Evolutionary conservation across 768 basidiomycete species (phyloP), one percentile per base, ranked within the genome.

Genomic region (Naganishia vishniacii): DNA sequence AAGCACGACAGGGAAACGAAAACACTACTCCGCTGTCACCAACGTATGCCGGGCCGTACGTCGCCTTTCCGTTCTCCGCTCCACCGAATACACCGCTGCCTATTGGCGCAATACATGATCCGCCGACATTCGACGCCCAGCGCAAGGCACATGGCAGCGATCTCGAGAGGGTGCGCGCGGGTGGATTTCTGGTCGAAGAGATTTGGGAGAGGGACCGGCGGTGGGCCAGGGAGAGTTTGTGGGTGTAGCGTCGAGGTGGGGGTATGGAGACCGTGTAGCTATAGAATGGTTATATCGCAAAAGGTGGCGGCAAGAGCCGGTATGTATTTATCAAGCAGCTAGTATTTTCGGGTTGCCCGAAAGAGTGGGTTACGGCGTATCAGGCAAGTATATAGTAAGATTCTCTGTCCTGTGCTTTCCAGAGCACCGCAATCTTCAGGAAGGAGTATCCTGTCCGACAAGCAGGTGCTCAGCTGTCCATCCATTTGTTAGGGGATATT

Each of bases 161-260:
- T 56, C 11, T 34, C 16, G 68, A 62, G n/a, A 69, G 66, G 59
- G 63, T 71, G 6, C 48, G 70, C 34, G 72, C 70, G 0, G 75
- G 75, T 20, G 75, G 73, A 12, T 77, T 59, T 45, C 70, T 72
- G 63, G 41, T 77, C 49, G 28, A 41, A 3, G 51, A 66, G 46
- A 69, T 75, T 26, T 75, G 74, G 75, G 68, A 70, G 48, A 67
- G 69, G 67, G 74, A 77, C 53, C 64, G 75, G 18, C 63, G 70
- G 18, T 20, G 29, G 13, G 74, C 72, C 15, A 67, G 73, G 37
- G 71, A 75, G 48, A 65, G 65, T 28, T 51, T 76, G 45, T 64
- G 53, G 62, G 32, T 63, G 18, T 29, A 4, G 48, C 5, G 29
- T 48, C 16, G 26, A 5, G n/a, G 4, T 16, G 25, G 29, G 9